Evolutionary conservation across 2,329 filamentous ascomycete species (phyloP).

Genomic region (Tolypocladium nubicola): DNA sequence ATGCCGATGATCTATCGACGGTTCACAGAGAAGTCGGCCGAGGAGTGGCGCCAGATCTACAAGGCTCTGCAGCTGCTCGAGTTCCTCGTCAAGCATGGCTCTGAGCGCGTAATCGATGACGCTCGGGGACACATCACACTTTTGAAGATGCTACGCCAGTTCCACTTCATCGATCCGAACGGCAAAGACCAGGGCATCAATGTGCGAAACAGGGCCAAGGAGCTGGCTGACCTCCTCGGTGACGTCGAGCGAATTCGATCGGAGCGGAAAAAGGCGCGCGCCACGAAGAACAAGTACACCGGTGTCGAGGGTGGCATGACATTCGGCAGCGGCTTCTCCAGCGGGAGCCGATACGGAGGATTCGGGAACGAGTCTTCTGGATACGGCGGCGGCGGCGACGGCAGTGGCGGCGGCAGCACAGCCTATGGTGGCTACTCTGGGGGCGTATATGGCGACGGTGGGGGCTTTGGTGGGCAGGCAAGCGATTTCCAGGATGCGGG

Average conservation of each 20-base stretch:
- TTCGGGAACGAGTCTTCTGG: slow-evolving; percentile 81
- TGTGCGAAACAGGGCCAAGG: slow-evolving; percentile 91
- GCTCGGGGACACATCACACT: slow-evolving; percentile 90
- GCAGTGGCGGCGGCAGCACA: slow-evolving; percentile 8
- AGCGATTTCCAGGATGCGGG: slow-evolving; percentile 59
- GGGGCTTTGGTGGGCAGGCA: slow-evolving; percentile 75
- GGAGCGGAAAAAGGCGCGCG: slow-evolving; percentile 79
- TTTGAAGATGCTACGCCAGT: slow-evolving; percentile 96
- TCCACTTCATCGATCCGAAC: slow-evolving; percentile 92
- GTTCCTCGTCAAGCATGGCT: slow-evolving; percentile 95
- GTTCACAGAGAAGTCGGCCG: slow-evolving; percentile 95
- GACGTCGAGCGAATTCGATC: slow-evolving; percentile 81
- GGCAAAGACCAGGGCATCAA: slow-evolving; percentile 98
- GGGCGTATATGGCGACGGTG: slow-evolving; percentile 88
- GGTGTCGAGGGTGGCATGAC: slow-evolving; percentile 78
- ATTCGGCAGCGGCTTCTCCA: slow-evolving; percentile 45
- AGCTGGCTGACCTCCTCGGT: slow-evolving; percentile 83
- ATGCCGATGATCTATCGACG: slow-evolving; percentile 99
- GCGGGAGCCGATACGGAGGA: slow-evolving; percentile 63
- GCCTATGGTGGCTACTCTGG: slow-evolving; percentile 52
- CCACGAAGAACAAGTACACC: slow-evolving; percentile 88
- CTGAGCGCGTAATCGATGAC: slow-evolving; percentile 94
- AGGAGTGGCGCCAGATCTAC: slow-evolving; percentile 99
- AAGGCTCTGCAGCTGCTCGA: slow-evolving; percentile 95
- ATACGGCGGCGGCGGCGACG: slow-evolving; percentile 44